Percentiles rank a stretch among this genome's conserved stretches.
Conservation (phyloP, 2,329 filamentous ascomycete species). For the Neopestalotiopsis sp. region DNA sequence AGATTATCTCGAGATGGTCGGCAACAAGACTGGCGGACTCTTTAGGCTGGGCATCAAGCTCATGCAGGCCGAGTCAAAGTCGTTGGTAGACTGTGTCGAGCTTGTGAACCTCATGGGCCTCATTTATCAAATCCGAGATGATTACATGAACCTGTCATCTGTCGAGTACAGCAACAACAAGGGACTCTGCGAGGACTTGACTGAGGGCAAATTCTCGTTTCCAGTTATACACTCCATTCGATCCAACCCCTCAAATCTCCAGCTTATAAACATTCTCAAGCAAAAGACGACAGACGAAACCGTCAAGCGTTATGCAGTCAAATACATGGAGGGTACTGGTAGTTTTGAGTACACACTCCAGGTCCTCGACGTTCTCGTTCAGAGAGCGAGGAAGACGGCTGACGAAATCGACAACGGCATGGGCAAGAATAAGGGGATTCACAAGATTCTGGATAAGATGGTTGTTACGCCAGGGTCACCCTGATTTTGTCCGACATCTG, state of each 20-base stretch:
- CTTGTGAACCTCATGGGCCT: slow-evolving; percentile 86
- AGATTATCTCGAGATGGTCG: slow-evolving; percentile 94
- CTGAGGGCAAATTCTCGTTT: slow-evolving; percentile 96
- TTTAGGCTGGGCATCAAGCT: slow-evolving; percentile 86
- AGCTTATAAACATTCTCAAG: slow-evolving; percentile 90
- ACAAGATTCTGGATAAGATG: slow-evolving; percentile 74
- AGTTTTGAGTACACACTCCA: slow-evolving; percentile 85
- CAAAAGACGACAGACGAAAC: slow-evolving; percentile 87
- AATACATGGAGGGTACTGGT: slow-evolving; percentile 88
- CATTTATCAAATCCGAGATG: slow-evolving; percentile 89
- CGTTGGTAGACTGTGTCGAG: slow-evolving; percentile 73
- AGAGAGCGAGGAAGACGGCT: slow-evolving; percentile 67
- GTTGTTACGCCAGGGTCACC: slow-evolving; percentile 34
- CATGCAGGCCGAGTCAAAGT: slow-evolving; percentile 77
- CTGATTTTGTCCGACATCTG: neutral
- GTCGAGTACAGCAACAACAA: slow-evolving; percentile 86
- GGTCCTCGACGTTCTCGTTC: slow-evolving; percentile 68
- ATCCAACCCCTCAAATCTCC: slow-evolving; percentile 72
- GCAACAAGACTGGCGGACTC: slow-evolving; percentile 87
- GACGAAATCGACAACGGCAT: slow-evolving; percentile 67
- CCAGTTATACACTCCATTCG: slow-evolving; percentile 94
- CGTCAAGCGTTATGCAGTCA: slow-evolving; percentile 89
- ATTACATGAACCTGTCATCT: slow-evolving; percentile 86
- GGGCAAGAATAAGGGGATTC: slow-evolving; percentile 62
- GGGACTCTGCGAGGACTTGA: slow-evolving; percentile 92